phyloP scores from a whole-genome alignment of 164 flowering plant species.

The Magnolia changhungtana region DNA sequence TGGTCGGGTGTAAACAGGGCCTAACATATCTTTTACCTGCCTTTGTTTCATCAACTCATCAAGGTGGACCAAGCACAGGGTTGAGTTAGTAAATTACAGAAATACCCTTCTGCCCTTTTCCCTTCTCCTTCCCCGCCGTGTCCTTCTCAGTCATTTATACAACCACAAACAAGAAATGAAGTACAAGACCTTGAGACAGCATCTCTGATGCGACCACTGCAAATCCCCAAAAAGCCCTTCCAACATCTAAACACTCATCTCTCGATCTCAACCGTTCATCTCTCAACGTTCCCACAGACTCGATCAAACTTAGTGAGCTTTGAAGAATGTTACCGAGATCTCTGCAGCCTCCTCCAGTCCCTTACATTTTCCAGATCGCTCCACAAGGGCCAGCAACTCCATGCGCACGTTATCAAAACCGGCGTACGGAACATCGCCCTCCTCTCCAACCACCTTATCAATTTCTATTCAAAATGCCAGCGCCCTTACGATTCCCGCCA shows the following conservation, averaged over 20 bases:
- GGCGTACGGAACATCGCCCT: constrained; percentile 52
- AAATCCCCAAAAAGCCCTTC: constrained; percentile 1
- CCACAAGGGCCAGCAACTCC: constrained; percentile 63
- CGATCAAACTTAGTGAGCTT: constrained; percentile 11
- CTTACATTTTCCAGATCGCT: constrained; percentile 49
- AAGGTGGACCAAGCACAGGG: too few relatives aligned
- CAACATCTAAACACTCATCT: neutral
- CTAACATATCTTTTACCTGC: too few relatives aligned
- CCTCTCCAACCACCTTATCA: constrained; percentile 66
- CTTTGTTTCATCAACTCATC: too few relatives aligned
- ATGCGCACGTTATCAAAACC: constrained; percentile 64
- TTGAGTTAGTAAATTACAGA: neutral
- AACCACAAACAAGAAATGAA: neutral
- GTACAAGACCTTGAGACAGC: neutral
- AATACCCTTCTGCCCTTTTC: neutral
- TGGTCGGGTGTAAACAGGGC: too few relatives aligned
- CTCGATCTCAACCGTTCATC: neutral
- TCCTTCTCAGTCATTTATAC: neutral
- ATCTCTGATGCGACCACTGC: neutral
- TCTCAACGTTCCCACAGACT: neutral
- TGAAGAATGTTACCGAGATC: constrained; percentile 35
- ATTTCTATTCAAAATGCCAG: constrained; percentile 78
- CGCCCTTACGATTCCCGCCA: constrained; percentile 49
- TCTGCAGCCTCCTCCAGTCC: constrained; percentile 54
- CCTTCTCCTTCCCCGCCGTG: neutral